Conservation (phyloP, 169 alveolate species). For the Cryptosporidium felis region DNA sequence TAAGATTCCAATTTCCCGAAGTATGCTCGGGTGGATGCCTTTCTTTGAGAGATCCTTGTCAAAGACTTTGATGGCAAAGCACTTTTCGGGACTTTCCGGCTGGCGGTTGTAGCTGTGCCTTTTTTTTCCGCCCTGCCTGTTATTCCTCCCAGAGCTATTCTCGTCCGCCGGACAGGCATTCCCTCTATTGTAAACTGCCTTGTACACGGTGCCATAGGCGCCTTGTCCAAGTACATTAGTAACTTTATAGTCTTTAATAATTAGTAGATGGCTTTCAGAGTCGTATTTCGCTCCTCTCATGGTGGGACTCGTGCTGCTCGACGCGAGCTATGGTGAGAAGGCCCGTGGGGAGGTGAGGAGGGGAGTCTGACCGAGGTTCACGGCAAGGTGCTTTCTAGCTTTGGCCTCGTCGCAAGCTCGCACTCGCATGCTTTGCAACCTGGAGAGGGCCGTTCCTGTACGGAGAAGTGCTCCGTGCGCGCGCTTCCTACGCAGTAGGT, state of each 20-base stretch:
- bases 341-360: too few relatives aligned
- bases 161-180: neutral
- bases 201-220: slow-evolving; percentile 57
- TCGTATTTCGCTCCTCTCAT: slow-evolving; percentile 8
- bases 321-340: too few relatives aligned
- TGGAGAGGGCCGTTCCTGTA: too few relatives aligned
- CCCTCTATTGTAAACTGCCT: neutral
- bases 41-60: slow-evolving; percentile 61
- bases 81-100: too few relatives aligned
- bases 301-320: too few relatives aligned
- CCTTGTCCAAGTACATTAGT: slow-evolving; percentile 65
- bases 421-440: too few relatives aligned
- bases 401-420: too few relatives aligned
- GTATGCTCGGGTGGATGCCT: slow-evolving; percentile 70
- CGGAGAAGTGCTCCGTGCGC: too few relatives aligned
- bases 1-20: slow-evolving; percentile 62
- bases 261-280: neutral
- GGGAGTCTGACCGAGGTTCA: too few relatives aligned
- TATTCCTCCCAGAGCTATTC: neutral
- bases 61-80: slow-evolving; percentile 51
- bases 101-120: too few relatives aligned
- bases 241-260: slow-evolving; percentile 19
- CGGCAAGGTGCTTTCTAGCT: too few relatives aligned
- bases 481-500: too few relatives aligned
- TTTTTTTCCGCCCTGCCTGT: neutral